These are phyloP conservation scores for Tulasnella sp. DNA, from an alignment of 768 basidiomycete genomes.

Conservation along the genomic window DNA sequence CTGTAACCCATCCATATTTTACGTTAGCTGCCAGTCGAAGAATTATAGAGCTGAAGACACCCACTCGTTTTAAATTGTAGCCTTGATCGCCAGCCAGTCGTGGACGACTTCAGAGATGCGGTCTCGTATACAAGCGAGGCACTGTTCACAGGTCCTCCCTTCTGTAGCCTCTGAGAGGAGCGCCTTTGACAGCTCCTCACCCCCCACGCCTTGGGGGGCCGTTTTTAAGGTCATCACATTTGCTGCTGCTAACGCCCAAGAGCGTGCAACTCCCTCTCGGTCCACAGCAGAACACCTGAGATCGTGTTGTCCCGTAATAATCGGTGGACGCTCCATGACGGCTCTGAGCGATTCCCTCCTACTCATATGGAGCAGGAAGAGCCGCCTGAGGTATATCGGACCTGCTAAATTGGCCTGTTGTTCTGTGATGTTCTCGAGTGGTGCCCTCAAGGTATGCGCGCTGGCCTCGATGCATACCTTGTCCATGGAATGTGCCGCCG, in stretches of 20 bases:
- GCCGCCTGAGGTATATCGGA: slow-evolving; percentile 62
- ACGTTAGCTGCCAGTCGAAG: too few relatives aligned
- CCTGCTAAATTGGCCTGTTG: slow-evolving; percentile 60
- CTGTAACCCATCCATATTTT: too few relatives aligned
- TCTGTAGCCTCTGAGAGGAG: background rate
- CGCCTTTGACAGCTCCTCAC: background rate
- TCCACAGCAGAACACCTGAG: slow-evolving; percentile 2
- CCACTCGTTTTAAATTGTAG: background rate
- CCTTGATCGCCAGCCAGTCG: background rate
- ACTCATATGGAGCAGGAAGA: slow-evolving; percentile 78
- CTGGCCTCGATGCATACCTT: slow-evolving; percentile 68
- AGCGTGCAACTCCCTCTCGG: background rate
- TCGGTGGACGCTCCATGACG: slow-evolving; percentile 36
- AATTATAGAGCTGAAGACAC: too few relatives aligned
- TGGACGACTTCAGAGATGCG: background rate
- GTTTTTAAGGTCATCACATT: background rate
- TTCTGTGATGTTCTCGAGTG: slow-evolving; percentile 58
- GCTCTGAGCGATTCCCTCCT: slow-evolving; percentile 73
- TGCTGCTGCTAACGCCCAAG: slow-evolving; percentile 12
- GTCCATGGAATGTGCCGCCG: slow-evolving; percentile 53
- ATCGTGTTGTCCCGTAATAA: background rate
- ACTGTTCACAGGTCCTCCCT: slow-evolving; percentile 3
- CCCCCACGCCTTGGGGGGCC: background rate
- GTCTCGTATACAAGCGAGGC: background rate
- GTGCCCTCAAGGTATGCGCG: slow-evolving; percentile 56